Evolutionary conservation across 2,329 filamentous ascomycete species (phyloP).

Genomic region (Sarocladiaceae sp.): DNA sequence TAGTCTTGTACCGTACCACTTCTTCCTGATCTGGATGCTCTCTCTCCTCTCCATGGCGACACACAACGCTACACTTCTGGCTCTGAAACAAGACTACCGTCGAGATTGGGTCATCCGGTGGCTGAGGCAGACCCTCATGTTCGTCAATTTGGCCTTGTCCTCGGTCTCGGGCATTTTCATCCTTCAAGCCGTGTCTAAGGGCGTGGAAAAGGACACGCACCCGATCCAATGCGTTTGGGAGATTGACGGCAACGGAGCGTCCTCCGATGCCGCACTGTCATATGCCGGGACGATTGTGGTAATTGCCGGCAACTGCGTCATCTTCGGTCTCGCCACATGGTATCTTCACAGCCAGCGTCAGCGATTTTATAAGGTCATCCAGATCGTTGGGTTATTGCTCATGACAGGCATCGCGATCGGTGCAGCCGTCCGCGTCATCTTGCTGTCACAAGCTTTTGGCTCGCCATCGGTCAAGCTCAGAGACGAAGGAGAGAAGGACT

Average conservation of each 20-base stretch:
- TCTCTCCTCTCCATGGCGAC: conserved; percentile 58
- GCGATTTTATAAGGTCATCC: conserved; percentile 48
- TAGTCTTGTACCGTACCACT: conserved; percentile 59
- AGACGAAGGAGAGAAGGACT: conserved; percentile 48
- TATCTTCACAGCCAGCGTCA: conserved; percentile 54
- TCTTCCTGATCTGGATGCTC: conserved; percentile 66
- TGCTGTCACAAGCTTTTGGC: conserved; percentile 56
- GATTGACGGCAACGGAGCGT: conserved; percentile 27
- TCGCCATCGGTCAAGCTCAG: conserved; percentile 40
- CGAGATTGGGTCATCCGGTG: conserved; percentile 61
- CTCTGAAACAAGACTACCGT: conserved; percentile 58
- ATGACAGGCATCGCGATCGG: conserved; percentile 53
- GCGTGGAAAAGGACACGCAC: conserved; percentile 43
- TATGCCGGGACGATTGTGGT: conserved; percentile 55
- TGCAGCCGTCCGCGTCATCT: conserved; percentile 49
- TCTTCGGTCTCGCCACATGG: conserved; percentile 57
- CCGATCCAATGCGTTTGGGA: conserved; percentile 58
- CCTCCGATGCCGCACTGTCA: conserved; percentile 38
- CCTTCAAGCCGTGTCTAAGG: conserved; percentile 45
- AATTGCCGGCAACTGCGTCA: conserved; percentile 50
- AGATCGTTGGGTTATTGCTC: conserved; percentile 46
- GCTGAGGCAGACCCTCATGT: conserved; percentile 60
- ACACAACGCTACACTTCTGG: conserved; percentile 59
- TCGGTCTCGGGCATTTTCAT: conserved; percentile 51
- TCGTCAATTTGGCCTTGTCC: conserved; percentile 55